These are phyloP conservation scores for Letharia columbiana DNA, from an alignment of 495 filamentous ascomycete species.

Conservation along the genomic window DNA sequence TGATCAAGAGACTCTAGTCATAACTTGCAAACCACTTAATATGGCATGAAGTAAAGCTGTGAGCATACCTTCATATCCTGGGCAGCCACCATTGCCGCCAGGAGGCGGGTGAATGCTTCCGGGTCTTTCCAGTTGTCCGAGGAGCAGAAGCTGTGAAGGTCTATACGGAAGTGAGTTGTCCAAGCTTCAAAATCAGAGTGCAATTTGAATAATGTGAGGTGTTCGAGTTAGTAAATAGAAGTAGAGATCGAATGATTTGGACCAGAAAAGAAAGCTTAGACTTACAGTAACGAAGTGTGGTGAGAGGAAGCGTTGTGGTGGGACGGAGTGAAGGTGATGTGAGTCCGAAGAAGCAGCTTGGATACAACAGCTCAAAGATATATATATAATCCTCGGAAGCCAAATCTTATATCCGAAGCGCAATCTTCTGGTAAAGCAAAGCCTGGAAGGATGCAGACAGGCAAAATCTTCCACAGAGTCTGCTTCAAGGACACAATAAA, in stretches of 20 bases:
- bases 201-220: not conserved
- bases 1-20: not conserved
- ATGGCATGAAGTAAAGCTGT: not conserved
- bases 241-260: not conserved
- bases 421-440: not conserved
- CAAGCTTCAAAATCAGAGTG: not conserved
- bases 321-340: not conserved
- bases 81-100: constrained; percentile 31
- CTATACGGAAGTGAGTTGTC: not conserved
- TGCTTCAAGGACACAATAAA: not conserved
- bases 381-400: not conserved
- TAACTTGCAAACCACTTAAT: no score
- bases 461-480: not conserved
- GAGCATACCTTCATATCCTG: constrained; percentile 25
- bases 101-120: constrained; percentile 28
- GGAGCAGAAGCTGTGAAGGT: not conserved
- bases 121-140: constrained; percentile 30
- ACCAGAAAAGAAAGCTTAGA: not conserved
- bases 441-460: not conserved
- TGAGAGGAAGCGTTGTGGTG: not conserved
- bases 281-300: not conserved
- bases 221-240: no score
- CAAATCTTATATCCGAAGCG: not conserved
- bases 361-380: no score
- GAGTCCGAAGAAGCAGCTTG: no score